phyloP scores from a whole-genome alignment of 2,329 filamentous ascomycete species.

The Annulohypoxylon truncatum region DNA sequence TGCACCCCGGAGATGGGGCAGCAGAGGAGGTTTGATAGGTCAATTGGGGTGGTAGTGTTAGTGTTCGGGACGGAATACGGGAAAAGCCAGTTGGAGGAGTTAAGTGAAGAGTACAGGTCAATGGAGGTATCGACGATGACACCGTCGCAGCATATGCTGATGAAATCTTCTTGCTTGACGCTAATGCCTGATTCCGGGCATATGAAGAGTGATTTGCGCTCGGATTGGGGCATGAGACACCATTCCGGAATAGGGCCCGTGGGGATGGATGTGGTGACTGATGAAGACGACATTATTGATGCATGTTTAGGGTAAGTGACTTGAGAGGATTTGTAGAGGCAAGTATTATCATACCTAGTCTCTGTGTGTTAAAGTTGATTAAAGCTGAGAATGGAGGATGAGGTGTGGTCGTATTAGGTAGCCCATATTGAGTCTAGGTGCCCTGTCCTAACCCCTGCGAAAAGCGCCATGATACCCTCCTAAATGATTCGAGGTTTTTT shows the following conservation, averaged over 20 bases:
- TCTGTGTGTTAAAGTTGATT: neutral
- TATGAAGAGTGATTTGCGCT: constrained; percentile 12
- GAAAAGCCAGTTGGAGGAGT: neutral
- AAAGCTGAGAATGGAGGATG: neutral
- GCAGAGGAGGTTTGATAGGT: constrained; percentile 22
- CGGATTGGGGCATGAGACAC: constrained; percentile 5
- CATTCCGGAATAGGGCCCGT: constrained; percentile 25
- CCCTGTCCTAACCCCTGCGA: neutral
- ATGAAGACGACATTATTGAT: constrained; percentile 14
- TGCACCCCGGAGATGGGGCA: constrained; percentile 27
- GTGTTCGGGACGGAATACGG: neutral
- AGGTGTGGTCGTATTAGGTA: constrained; percentile 22
- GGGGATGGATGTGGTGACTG: constrained; percentile 26
- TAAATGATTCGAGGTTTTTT: too few relatives aligned
- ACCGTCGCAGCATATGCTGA: constrained; percentile 33
- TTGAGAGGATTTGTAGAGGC: neutral
- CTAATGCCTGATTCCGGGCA: constrained; percentile 6
- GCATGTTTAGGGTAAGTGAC: neutral
- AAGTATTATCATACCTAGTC: neutral
- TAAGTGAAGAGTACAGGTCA: constrained; percentile 18
- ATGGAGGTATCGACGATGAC: constrained; percentile 26
- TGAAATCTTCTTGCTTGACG: neutral
- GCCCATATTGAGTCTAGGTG: neutral
- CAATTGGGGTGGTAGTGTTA: neutral
- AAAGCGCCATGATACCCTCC: neutral